These are phyloP conservation scores for Litchi chinensis DNA, from an alignment of 345 rosid genomes.

Conservation along the genomic window DNA sequence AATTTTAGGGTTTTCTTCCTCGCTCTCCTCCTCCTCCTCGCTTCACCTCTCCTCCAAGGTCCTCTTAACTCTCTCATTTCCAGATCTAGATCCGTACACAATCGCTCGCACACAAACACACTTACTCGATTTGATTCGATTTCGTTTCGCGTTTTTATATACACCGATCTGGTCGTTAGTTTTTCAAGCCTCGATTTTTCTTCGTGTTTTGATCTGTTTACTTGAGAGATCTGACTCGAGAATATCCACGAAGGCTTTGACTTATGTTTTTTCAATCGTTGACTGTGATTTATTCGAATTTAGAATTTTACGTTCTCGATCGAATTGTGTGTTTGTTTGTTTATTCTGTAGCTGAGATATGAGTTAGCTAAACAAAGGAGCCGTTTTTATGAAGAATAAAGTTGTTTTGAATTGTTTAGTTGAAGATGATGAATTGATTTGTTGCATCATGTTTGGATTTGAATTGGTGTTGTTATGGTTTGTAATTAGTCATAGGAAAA, in stretches of 20 bases:
- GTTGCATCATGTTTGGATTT: neutral
- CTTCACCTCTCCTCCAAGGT: slow-evolving; percentile 81
- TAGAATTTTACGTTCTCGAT: neutral
- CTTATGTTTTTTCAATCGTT: neutral
- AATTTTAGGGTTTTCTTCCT: slow-evolving; percentile 62
- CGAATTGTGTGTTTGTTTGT: slow-evolving; percentile 7
- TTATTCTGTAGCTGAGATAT: neutral
- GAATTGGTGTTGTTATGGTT: neutral
- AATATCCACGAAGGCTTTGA: neutral
- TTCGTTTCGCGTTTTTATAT: neutral
- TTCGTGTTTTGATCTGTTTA: slow-evolving; percentile 18
- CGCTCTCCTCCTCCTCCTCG: slow-evolving; percentile 73
- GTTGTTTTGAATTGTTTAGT: neutral
- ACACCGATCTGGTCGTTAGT: neutral
- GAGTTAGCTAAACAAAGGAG: neutral
- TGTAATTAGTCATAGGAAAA: too few relatives aligned
- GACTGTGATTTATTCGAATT: neutral
- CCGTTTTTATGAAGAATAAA: neutral
- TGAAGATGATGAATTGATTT: neutral
- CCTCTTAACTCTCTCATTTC: slow-evolving; percentile 11
- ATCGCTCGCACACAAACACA: neutral
- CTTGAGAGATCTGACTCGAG: neutral
- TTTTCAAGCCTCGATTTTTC: neutral
- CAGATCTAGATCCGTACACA: slow-evolving; percentile 54
- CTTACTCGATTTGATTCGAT: neutral